Base-by-base conservation (phyloP, 2,329 filamentous ascomycete genomes). In the Pezicula rhizophila region DNA sequence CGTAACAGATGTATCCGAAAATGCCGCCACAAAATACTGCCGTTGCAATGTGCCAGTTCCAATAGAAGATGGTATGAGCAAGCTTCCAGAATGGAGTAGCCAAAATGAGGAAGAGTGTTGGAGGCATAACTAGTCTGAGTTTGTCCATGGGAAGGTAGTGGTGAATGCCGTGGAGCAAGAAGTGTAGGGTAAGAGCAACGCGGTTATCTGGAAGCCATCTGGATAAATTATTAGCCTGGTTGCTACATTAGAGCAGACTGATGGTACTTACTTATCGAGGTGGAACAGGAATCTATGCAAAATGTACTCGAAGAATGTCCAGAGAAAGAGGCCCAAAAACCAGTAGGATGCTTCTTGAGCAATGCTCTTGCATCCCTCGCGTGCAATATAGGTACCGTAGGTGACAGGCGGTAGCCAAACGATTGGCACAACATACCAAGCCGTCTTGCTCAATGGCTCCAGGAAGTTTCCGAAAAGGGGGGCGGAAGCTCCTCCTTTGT, bases 91-190 rank as follows among this genome's bases (percentile, higher is more conserved):
- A 97, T 0, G 93, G 93, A 0, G 79, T 77, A 5, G 92, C 92
- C 17, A 99, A 82, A 11, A 80, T 77, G 20, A 92, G 54, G 65
- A 99, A 97, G 3, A 99, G 76, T 0, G 89, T 80, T 0, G 93
- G 93, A 1, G 93, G 93, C 93, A 99, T 97, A 56, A 99, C 93
- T 8, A 99, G 84, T 52, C 93, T 85, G 62, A 96, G 92, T 64
- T 85, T 92, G 72, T 99, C 93, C 93, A 99, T 97, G n/a, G 93
- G 93, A 4, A 99, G 79, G 69, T 97, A 99, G 70, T 99, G 93
- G 65, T 99, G 93, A 55, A 99, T 89, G 55, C 93, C 93, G 62
- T 99, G 93, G 23, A 99, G 86, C 37, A 96, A 72, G 71, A 99
- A 99, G 67, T 99, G 93, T 17, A 85, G 60, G 0, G 89, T 95